Conservation (phyloP, 2,329 filamentous ascomycete genomes). For the Alternaria triticina region DNA sequence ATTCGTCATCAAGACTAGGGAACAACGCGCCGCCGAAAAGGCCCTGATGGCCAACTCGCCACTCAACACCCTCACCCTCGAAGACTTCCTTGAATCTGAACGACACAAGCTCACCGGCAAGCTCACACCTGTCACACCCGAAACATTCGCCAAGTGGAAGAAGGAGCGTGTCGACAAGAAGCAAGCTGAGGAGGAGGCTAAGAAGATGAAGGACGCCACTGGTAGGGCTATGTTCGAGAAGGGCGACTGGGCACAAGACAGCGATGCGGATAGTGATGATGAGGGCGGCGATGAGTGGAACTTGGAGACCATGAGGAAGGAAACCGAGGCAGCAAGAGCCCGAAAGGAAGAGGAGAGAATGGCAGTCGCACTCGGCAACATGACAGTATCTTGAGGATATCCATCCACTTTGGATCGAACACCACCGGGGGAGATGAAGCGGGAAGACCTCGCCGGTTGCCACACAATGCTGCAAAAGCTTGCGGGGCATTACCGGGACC, state of each 20-base stretch:
- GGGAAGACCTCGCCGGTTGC: constrained; percentile 16
- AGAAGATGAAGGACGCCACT: constrained; percentile 92
- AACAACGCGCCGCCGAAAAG: constrained; percentile 94
- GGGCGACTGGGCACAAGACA: constrained; percentile 82
- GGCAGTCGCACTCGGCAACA: constrained; percentile 30
- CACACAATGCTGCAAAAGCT: constrained; percentile 46
- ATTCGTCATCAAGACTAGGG: constrained; percentile 96
- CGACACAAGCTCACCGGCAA: constrained; percentile 91
- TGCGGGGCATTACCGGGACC: constrained; percentile 25
- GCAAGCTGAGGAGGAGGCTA: constrained; percentile 88
- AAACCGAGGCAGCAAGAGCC: constrained; percentile 79
- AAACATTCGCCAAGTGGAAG: constrained; percentile 97
- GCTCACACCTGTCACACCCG: constrained; percentile 90
- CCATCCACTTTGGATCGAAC: not conserved
- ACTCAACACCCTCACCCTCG: constrained; percentile 89
- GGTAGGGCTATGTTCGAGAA: constrained; percentile 95
- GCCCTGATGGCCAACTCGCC: constrained; percentile 95
- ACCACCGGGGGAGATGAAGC: not conserved
- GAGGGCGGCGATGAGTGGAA: constrained; percentile 74
- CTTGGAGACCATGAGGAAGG: constrained; percentile 77
- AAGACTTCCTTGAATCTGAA: constrained; percentile 97
- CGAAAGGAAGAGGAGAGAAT: constrained; percentile 79
- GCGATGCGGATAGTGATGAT: constrained; percentile 60
- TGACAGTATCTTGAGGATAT: constrained; percentile 25
- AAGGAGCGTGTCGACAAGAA: constrained; percentile 94